phyloP scores from a whole-genome alignment of 768 basidiomycete species.

The Psilocybe azurescens region DNA sequence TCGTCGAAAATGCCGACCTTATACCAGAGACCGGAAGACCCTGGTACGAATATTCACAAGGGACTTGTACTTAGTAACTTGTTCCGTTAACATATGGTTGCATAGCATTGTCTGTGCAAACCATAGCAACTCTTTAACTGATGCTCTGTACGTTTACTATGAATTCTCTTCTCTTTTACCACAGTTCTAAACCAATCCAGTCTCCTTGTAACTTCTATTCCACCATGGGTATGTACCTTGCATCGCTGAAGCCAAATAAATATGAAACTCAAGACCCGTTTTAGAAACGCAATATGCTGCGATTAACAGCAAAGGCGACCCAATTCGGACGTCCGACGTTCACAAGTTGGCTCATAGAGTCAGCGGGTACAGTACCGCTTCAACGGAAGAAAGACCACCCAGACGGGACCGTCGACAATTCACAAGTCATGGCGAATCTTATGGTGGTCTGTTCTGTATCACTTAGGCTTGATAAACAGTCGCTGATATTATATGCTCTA shows the following conservation, averaged over 20 bases:
- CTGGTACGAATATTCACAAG: conserved; percentile 49
- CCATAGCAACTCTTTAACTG: conserved; percentile 86
- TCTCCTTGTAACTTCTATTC: conserved; percentile 76
- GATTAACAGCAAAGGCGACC: conserved; percentile 87
- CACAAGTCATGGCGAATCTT: conserved; percentile 68
- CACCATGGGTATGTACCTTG: conserved; percentile 54
- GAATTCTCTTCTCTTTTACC: neutral
- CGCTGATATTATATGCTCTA: neutral
- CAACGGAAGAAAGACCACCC: conserved; percentile 74
- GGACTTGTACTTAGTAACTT: neutral
- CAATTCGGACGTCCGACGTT: conserved; percentile 85
- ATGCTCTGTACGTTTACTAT: conserved; percentile 69
- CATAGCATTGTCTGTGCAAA: conserved; percentile 83
- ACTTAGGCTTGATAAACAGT: conserved; percentile 1
- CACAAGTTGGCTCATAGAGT: conserved; percentile 90
- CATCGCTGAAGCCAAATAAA: neutral
- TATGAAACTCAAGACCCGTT: conserved; percentile 6
- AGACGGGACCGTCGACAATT: conserved; percentile 66
- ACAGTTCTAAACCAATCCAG: conserved; percentile 39
- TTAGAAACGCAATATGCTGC: conserved; percentile 78
- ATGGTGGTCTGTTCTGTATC: conserved; percentile 53
- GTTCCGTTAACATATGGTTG: neutral
- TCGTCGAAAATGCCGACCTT: conserved; percentile 76
- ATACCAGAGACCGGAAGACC: conserved; percentile 78
- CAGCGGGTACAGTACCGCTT: conserved; percentile 86